These are phyloP conservation scores for Craspedostauros australis DNA, from an alignment of 108 stramenopile species.

Conservation along the genomic window DNA sequence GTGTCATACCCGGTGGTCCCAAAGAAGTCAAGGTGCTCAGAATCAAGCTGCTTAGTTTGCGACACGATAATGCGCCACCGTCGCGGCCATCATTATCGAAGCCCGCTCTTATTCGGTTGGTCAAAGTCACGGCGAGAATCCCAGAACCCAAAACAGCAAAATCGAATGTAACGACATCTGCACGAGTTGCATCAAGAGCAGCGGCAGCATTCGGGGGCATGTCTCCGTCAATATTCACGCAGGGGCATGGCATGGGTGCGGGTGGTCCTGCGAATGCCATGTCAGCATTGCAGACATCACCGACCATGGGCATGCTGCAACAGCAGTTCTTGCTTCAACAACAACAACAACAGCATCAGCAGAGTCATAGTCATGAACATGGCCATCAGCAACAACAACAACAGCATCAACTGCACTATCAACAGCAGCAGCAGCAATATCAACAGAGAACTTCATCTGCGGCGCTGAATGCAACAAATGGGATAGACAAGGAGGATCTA, in stretches of 20 bases:
- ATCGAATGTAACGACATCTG: background rate
- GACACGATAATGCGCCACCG: background rate
- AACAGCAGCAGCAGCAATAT: no score
- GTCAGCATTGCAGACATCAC: no score
- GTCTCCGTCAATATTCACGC: background rate
- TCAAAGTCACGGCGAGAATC: conserved; percentile 27
- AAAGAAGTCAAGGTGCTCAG: conserved; percentile 9
- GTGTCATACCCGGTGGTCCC: conserved; percentile 38
- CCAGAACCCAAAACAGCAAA: conserved; percentile 4
- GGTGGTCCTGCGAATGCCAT: no score
- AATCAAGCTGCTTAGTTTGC: conserved; percentile 7
- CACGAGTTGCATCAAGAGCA: background rate
- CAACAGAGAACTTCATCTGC: background rate
- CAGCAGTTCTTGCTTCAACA: background rate
- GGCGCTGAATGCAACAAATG: background rate
- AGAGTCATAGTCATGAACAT: no score
- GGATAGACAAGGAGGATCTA: conserved; percentile 16
- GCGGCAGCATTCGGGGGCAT: background rate
- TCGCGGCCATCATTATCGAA: no score
- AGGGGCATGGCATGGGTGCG: no score
- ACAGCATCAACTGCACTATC: background rate
- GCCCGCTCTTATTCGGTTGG: background rate
- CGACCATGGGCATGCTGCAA: background rate
- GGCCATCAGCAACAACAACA: no score
- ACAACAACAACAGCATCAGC: no score